Evolutionary conservation across 2,329 filamentous ascomycete species (phyloP).

Genomic region (Leptographium flavum): DNA sequence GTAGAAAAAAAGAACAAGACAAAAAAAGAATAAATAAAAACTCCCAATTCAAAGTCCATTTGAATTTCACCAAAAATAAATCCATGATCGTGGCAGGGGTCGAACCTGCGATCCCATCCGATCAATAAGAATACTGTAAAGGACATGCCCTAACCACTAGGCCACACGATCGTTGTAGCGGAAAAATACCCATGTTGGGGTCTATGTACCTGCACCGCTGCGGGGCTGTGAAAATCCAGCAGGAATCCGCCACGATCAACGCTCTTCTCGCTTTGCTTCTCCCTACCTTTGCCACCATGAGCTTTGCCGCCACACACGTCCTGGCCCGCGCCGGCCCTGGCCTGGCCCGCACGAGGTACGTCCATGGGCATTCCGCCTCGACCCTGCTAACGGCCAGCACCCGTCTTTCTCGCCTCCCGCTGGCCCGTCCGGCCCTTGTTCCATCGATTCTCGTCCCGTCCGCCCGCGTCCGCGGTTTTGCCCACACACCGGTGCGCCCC

Average conservation of each 20-base stretch:
- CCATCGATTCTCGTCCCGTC: no score
- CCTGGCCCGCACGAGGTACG: constrained; percentile 2
- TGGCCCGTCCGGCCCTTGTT: no score
- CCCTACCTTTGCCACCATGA: constrained; percentile 2
- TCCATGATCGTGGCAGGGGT: constrained; percentile 15
- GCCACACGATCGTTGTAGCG: constrained; percentile 11
- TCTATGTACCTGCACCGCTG: no score
- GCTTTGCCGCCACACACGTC: constrained; percentile 3
- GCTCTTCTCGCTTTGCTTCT: not conserved
- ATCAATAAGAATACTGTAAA: constrained; percentile 13
- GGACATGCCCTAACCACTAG: constrained; percentile 16
- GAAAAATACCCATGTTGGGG: not conserved
- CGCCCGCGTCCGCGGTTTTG: no score
- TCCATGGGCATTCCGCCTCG: not conserved
- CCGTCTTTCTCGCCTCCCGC: no score
- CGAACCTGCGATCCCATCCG: constrained; percentile 16
- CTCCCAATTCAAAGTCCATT: not conserved
- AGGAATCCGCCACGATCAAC: no score
- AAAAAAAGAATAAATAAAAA: not conserved
- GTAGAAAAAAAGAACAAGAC: not conserved
- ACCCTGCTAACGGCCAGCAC: no score
- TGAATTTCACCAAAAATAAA: not conserved
- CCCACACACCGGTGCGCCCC: constrained; percentile 3
- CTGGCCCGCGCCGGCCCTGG: constrained; percentile 4
- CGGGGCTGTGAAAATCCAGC: no score